Base-by-base conservation (phyloP, 495 filamentous ascomycete genomes). In the Glarea lozoyensis region DNA sequence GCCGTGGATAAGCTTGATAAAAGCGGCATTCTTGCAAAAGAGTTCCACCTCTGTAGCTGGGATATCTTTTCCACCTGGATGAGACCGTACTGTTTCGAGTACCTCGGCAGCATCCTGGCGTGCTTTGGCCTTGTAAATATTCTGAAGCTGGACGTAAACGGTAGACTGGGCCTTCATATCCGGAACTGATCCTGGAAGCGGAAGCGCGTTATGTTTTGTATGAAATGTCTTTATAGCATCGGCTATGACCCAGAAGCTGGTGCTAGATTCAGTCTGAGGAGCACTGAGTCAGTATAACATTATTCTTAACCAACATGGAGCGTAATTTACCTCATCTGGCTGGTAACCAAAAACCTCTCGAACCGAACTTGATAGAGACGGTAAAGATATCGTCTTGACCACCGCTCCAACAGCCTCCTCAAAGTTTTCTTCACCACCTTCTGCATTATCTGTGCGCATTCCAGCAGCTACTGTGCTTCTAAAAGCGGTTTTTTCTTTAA, bases 161-260 rank as follows among this genome's bases (percentile, higher is more conserved):
- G 75, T 79, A 15, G 88, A 94, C 60, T 89, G 77, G 22, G 92
- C 87, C 65, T 99, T 99, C 92, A 99, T 99, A 63, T 99, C 92
- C 4, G 92, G 93, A 11, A 97, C 69, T 15, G 81, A 79, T 34
- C 92, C 93, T 2, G 88, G 84, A 0, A 99, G 66, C 15, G 92
- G 92, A 4, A 97, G 73, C 29, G 78, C 72, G 15, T 68, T 63
- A 53, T 94, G 78, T 40, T 69, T 71, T 10, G 64, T 57, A 56
- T 90, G 79, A 63, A 97, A 99, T 22, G 69, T 50, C 27, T 71
- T 72, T 49, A 97, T 70, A 2, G 89, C 90, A 49, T 81, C 69
- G 7, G 88, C 85, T 53, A 96, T 89, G 45, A 94, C 60, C 92
- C 92, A 99, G 67, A 97, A 99, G 37, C 63, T 60, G 7, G 76